Evolutionary conservation across 805 yeast species (phyloP).

Genomic region (Saccharomycopsis sp.): DNA sequence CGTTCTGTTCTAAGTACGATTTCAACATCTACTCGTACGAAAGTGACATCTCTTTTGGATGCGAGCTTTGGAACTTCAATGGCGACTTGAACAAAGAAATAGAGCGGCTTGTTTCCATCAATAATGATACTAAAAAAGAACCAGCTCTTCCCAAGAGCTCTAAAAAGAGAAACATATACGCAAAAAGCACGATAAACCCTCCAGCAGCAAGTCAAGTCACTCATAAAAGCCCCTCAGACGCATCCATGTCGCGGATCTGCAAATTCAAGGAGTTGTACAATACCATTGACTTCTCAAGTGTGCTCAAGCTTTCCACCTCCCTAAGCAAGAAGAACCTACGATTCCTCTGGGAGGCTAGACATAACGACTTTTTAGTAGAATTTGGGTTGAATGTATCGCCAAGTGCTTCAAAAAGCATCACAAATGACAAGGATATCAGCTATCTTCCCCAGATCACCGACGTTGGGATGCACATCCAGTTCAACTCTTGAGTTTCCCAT

Average conservation of each 20-base stretch:
- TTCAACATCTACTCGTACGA: conserved; percentile 88
- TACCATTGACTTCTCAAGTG: conserved; percentile 48
- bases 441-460: neutral
- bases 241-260: conserved; percentile 6
- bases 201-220: neutral
- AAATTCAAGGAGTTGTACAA: conserved; percentile 16
- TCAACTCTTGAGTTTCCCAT: neutral
- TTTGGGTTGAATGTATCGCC: conserved; percentile 13
- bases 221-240: neutral
- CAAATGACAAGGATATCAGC: neutral
- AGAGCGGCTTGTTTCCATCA: conserved; percentile 4
- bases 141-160: neutral
- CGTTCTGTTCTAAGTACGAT: conserved; percentile 79
- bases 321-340: conserved; percentile 54
- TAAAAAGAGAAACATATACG: neutral
- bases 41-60: conserved; percentile 79
- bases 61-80: conserved; percentile 56
- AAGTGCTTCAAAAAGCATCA: neutral
- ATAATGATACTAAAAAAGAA: neutral
- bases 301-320: conserved; percentile 67
- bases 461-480: neutral
- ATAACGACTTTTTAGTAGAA: conserved; percentile 62
- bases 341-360: conserved; percentile 83
- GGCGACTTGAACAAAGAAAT: conserved; percentile 24
- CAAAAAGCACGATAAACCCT: too few species aligned